Conservation (phyloP, 371 early-diverging fungal species). For the Haplosporangium sp. region DNA sequence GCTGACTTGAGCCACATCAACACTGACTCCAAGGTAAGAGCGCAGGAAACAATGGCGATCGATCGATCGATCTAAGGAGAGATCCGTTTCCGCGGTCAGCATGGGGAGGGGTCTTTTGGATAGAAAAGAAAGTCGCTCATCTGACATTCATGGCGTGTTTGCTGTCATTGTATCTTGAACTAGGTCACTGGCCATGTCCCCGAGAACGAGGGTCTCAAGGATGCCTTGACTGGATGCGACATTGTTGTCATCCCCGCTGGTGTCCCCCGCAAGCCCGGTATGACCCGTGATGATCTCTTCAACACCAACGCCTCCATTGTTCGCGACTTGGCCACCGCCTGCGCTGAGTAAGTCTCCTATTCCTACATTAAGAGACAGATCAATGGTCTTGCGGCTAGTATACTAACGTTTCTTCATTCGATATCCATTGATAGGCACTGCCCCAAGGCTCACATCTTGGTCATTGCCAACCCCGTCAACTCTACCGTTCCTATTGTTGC, state of each 20-base stretch:
- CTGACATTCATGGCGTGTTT: background rate
- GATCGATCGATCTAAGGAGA: background rate
- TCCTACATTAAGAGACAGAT: too few relatives aligned
- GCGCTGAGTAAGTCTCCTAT: conserved; percentile 58
- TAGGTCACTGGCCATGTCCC: conserved; percentile 90
- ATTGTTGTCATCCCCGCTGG: conserved; percentile 99
- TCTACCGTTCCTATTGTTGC: conserved; percentile 99
- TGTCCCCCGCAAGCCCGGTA: conserved; percentile 99
- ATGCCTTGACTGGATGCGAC: conserved; percentile 88
- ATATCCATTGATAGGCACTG: conserved; percentile 69
- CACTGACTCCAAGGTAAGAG: conserved; percentile 83
- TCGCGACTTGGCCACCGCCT: conserved; percentile 84
- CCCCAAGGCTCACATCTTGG: conserved; percentile 95
- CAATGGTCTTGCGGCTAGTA: too few relatives aligned
- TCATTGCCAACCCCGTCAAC: conserved; percentile 99
- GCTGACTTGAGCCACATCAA: conserved; percentile 98
- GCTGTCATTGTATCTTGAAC: background rate
- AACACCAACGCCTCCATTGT: conserved; percentile 98
- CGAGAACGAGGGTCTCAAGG: conserved; percentile 86
- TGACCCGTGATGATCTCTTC: conserved; percentile 99
- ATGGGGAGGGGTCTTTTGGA: too few relatives aligned
- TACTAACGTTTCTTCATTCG: conserved; percentile 39
- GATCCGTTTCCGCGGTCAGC: too few relatives aligned
- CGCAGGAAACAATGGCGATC: background rate
- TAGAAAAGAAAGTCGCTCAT: background rate